These are phyloP conservation scores for Xylariaceae sp. DNA, from an alignment of 2,329 filamentous ascomycete species.

Conservation along the genomic window DNA sequence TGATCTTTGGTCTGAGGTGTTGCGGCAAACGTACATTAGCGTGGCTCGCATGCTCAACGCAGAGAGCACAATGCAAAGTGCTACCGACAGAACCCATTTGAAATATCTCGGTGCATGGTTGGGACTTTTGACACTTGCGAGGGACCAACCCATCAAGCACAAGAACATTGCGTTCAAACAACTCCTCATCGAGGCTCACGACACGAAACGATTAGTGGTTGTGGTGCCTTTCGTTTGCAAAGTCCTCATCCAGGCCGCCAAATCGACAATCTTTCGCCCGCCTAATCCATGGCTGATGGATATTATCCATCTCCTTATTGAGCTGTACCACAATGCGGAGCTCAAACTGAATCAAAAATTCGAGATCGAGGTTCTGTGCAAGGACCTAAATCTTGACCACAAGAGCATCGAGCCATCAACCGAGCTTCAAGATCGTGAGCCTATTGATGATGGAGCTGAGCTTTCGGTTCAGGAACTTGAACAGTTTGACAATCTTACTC, in stretches of 20 bases:
- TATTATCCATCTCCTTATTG: conserved; percentile 82
- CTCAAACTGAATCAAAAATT: conserved; percentile 97
- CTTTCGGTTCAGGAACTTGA: conserved; percentile 65
- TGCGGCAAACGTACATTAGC: conserved; percentile 87
- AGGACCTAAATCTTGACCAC: conserved; percentile 84
- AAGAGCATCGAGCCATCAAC: conserved; percentile 84
- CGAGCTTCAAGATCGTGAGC: conserved; percentile 72
- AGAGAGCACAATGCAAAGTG: conserved; percentile 76
- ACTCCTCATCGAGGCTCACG: conserved; percentile 85
- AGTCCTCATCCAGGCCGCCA: conserved; percentile 76
- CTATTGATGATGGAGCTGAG: conserved; percentile 57
- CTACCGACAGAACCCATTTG: conserved; percentile 77
- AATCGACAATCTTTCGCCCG: conserved; percentile 83
- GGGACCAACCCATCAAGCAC: conserved; percentile 92
- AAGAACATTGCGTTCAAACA: conserved; percentile 97
- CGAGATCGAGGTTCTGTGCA: conserved; percentile 96
- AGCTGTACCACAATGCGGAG: conserved; percentile 88
- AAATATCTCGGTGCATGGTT: conserved; percentile 95
- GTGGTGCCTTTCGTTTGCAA: conserved; percentile 98
- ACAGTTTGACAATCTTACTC: conserved; percentile 73
- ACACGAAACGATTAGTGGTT: conserved; percentile 83
- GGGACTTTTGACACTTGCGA: conserved; percentile 83
- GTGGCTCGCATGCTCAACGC: conserved; percentile 84
- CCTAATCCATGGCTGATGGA: conserved; percentile 99
- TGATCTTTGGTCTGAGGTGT: conserved; percentile 77